Percentiles rank a stretch among this genome's conserved stretches.
These are phyloP conservation scores for Symbiodinium pilosum DNA, from an alignment of 73 alveolate species.

Conservation along the genomic window DNA sequence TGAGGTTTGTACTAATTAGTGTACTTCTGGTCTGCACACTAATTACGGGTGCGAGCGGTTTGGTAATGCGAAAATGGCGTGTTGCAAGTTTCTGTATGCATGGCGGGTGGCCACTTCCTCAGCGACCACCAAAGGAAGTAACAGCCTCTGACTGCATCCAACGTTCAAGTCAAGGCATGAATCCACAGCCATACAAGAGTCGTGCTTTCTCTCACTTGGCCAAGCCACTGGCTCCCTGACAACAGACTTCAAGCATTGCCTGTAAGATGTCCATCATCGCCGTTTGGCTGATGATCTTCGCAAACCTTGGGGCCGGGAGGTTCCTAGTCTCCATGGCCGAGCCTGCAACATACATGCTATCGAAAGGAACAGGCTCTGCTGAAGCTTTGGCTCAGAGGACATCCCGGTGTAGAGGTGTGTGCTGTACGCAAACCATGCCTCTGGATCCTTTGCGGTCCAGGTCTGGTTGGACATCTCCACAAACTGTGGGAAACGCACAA, in stretches of 20 bases:
- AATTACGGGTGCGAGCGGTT: too few relatives aligned
- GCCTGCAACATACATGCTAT: too few relatives aligned
- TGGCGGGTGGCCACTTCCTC: neutral
- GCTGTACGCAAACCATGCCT: conserved; percentile 80
- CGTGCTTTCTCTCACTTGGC: too few relatives aligned
- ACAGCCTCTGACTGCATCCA: neutral
- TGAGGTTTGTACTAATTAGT: too few relatives aligned
- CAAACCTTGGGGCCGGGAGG: neutral
- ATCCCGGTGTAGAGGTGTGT: conserved; percentile 85
- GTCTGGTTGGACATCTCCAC: conserved; percentile 29
- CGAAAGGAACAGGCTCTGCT: too few relatives aligned
- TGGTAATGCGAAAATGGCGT: too few relatives aligned
- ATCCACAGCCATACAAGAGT: too few relatives aligned
- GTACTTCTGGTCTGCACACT: too few relatives aligned
- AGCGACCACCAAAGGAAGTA: conserved; percentile 26
- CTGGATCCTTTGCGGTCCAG: conserved; percentile 62
- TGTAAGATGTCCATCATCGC: conserved; percentile 47
- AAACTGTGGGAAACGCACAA: neutral
- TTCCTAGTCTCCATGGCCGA: too few relatives aligned
- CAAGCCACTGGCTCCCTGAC: conserved; percentile 29
- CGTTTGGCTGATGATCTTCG: conserved; percentile 81
- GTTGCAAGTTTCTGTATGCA: too few relatives aligned
- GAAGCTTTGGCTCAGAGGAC: neutral
- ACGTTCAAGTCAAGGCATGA: too few relatives aligned
- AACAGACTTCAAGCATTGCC: conserved; percentile 19